Percentiles rank a stretch among this genome's conserved stretches.
These are phyloP conservation scores for Trichoderma reesei DNA, from an alignment of 495 filamentous ascomycete species.

Conservation along the genomic window DNA sequence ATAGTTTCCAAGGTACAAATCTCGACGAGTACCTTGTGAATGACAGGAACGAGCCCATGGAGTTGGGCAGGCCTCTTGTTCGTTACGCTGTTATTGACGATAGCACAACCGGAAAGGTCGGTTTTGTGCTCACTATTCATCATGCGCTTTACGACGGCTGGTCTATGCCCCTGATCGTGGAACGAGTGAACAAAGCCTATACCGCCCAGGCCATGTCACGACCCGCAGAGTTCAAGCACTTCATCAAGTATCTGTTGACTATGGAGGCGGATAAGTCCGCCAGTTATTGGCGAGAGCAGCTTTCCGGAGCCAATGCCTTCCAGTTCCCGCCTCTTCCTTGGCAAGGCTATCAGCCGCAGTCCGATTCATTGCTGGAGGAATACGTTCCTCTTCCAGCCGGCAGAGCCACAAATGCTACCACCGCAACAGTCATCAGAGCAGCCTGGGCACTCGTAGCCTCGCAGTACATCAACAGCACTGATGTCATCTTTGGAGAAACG, in stretches of 20 bases:
- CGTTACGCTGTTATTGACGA: conserved; percentile 44
- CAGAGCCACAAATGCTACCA: conserved; percentile 35
- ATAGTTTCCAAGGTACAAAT: conserved; percentile 34
- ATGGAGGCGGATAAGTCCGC: conserved; percentile 25
- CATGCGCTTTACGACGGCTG: conserved; percentile 64
- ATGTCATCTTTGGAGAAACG: conserved; percentile 47
- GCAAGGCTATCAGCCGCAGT: conserved; percentile 42
- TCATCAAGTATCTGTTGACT: conserved; percentile 33
- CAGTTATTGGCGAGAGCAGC: conserved; percentile 30
- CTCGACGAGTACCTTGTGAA: conserved; percentile 38
- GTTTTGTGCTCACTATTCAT: conserved; percentile 55
- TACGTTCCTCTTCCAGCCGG: conserved; percentile 35
- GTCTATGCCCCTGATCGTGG: conserved; percentile 47
- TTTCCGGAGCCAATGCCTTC: conserved; percentile 42
- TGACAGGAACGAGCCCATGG: conserved; percentile 36
- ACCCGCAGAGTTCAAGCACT: conserved; percentile 35
- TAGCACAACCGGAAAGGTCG: conserved; percentile 17
- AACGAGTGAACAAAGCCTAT: conserved; percentile 39
- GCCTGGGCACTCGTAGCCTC: conserved; percentile 53
- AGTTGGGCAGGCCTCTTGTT: conserved; percentile 44
- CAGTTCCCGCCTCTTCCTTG: conserved; percentile 50
- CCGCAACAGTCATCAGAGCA: conserved; percentile 50
- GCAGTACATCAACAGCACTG: conserved; percentile 42
- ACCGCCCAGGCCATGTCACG: conserved; percentile 28
- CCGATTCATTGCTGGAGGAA: conserved; percentile 42